Percentiles rank a stretch among this genome's conserved stretches.
These are phyloP conservation scores for Carpinus fangiana DNA, from an alignment of 306 rosid species.

Conservation along the genomic window DNA sequence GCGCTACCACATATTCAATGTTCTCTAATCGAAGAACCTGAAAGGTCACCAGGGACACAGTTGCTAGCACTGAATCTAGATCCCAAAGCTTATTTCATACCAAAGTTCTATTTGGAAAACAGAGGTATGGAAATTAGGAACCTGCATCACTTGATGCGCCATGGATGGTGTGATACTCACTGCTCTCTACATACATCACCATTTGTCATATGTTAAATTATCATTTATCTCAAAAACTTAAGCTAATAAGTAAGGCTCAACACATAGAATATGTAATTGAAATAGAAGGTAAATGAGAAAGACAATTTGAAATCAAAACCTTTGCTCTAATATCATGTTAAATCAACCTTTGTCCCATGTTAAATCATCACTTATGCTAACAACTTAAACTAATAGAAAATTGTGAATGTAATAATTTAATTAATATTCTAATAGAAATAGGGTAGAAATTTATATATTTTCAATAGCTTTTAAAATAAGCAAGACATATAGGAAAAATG, in stretches of 20 bases:
- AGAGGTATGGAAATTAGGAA: constrained; percentile 25
- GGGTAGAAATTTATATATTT: constrained; percentile 6
- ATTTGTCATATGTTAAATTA: too few species aligned
- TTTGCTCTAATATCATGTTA: too few species aligned
- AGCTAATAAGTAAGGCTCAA: too few species aligned
- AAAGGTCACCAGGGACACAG: constrained; percentile 15
- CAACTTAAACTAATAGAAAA: too few species aligned
- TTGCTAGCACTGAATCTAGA: not conserved
- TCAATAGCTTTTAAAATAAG: not conserved
- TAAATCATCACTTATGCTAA: too few species aligned
- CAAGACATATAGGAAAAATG: not conserved
- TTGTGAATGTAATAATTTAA: too few species aligned
- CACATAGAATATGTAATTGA: too few species aligned
- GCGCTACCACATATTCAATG: constrained; percentile 91
- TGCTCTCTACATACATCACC: constrained; percentile 56
- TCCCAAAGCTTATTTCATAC: not conserved
- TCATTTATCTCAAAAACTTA: too few species aligned
- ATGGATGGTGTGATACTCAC: constrained; percentile 73
- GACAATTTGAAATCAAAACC: too few species aligned
- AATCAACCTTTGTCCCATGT: too few species aligned
- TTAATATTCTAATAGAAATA: not conserved
- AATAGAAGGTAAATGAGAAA: too few species aligned
- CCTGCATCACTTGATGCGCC: constrained; percentile 82
- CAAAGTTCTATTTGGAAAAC: not conserved
- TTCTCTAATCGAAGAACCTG: constrained; percentile 76